Evolutionary conservation across 176 grass and related monocot genomes (phyloP).

Genomic region (Musa schizocarpa): DNA sequence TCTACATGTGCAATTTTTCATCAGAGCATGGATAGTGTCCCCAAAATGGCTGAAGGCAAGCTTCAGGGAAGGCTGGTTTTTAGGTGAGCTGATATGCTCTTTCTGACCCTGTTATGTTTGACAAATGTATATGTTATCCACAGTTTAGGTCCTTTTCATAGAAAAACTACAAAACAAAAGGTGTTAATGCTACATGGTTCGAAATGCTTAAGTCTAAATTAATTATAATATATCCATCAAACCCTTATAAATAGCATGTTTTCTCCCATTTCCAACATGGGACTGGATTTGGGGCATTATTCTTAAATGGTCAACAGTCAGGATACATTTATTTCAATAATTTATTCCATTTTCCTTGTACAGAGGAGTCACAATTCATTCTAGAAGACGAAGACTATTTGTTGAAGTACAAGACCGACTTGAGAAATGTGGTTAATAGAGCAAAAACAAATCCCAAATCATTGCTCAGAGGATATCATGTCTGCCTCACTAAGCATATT

Average conservation of each 20-base stretch:
- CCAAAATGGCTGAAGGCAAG: conserved; percentile 79
- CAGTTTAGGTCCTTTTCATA: neutral
- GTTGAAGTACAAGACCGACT: conserved; percentile 53
- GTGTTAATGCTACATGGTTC: neutral
- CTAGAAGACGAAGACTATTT: conserved; percentile 67
- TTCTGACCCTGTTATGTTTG: neutral
- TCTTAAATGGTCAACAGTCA: no score
- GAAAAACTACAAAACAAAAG: neutral
- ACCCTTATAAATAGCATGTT: no score
- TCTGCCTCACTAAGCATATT: conserved; percentile 65
- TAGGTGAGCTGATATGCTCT: conserved; percentile 39
- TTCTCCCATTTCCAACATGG: no score
- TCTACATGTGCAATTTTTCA: conserved; percentile 13
- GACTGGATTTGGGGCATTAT: no score
- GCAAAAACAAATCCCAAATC: conserved; percentile 51
- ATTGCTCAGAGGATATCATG: conserved; percentile 52
- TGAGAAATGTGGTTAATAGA: conserved; percentile 52
- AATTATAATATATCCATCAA: no score
- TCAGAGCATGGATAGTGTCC: conserved; percentile 84
- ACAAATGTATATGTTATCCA: neutral
- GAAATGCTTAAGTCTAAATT: no score
- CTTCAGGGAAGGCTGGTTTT: conserved; percentile 57
- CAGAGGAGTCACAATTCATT: conserved; percentile 54
- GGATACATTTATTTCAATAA: neutral
- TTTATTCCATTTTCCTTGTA: neutral